A percentile compares a stretch with the other conserved stretches of the same genome.
These are phyloP conservation scores for Crithidia acanthocephali DNA, from an alignment of 208 protist genomes.

Conservation along the genomic window DNA sequence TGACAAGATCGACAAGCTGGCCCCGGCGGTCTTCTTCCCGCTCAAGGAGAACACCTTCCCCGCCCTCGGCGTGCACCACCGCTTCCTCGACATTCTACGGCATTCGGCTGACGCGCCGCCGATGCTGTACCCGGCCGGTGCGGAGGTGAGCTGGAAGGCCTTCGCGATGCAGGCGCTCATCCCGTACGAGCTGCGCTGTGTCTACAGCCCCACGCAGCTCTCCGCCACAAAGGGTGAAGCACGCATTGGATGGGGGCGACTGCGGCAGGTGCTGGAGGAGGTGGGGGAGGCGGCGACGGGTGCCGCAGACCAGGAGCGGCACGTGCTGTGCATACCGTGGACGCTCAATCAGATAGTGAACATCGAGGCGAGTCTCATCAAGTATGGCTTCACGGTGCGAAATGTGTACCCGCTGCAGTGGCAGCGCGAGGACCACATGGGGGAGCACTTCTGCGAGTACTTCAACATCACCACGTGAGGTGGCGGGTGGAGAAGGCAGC, in stretches of 20 bases:
- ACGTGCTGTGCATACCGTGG: slow-evolving; percentile 84
- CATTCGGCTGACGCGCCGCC: slow-evolving; percentile 58
- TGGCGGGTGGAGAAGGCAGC: not conserved
- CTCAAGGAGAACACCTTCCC: slow-evolving; percentile 84
- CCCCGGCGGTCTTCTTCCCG: slow-evolving; percentile 71
- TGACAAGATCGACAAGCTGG: slow-evolving; percentile 70
- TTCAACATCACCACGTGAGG: slow-evolving; percentile 38
- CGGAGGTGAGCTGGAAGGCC: slow-evolving; percentile 46
- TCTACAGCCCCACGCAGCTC: slow-evolving; percentile 76
- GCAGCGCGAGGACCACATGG: slow-evolving; percentile 80
- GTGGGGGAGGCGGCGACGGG: slow-evolving; percentile 16
- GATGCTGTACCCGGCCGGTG: slow-evolving; percentile 75
- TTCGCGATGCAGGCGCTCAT: slow-evolving; percentile 52
- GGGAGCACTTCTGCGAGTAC: slow-evolving; percentile 80
- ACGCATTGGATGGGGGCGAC: slow-evolving; percentile 69
- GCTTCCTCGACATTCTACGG: slow-evolving; percentile 81
- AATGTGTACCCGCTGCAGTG: slow-evolving; percentile 78
- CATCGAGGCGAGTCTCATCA: slow-evolving; percentile 84
- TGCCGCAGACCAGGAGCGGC: slow-evolving; percentile 16
- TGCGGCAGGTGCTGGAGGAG: slow-evolving; percentile 77
- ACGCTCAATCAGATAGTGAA: slow-evolving; percentile 90
- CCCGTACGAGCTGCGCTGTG: slow-evolving; percentile 78
- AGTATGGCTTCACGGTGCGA: slow-evolving; percentile 77
- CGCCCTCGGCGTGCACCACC: slow-evolving; percentile 75
- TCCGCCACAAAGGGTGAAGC: slow-evolving; percentile 86